Evolutionary conservation across 768 basidiomycete genomes (phyloP).

Genomic region (Boletus reticuloceps): DNA sequence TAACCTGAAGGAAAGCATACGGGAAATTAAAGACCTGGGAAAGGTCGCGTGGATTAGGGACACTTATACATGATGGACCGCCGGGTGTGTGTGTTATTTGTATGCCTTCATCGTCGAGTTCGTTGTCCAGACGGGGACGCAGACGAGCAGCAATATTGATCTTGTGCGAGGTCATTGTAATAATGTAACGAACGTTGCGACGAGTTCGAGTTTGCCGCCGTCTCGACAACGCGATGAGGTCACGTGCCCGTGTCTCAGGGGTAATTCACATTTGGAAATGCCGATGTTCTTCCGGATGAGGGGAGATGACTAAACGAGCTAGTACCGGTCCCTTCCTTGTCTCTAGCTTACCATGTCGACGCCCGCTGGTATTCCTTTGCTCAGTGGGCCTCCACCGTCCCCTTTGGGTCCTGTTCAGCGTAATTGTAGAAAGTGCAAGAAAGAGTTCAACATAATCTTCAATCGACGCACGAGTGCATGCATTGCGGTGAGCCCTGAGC

Average conservation of each 20-base stretch:
- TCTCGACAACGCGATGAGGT: conserved; percentile 24
- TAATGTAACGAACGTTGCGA: no score
- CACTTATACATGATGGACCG: conserved; percentile 51
- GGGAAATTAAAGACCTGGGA: conserved; percentile 77
- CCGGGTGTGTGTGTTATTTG: conserved; percentile 46
- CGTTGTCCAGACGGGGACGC: conserved; percentile 59
- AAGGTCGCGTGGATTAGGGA: conserved; percentile 68
- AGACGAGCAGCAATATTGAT: conserved; percentile 74
- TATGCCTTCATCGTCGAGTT: conserved; percentile 61
- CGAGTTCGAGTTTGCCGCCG: conserved; percentile 22
- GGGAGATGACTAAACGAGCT: conserved; percentile 2
- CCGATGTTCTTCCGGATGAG: conserved; percentile 11
- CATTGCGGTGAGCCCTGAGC: conserved; percentile 60
- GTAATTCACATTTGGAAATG: neutral
- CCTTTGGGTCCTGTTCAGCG: conserved; percentile 25
- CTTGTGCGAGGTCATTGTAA: conserved; percentile 43
- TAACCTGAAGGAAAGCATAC: conserved; percentile 30
- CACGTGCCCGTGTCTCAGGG: conserved; percentile 21
- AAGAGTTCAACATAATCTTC: conserved; percentile 69
- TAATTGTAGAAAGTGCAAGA: conserved; percentile 68
- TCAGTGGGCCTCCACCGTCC: conserved; percentile 62
- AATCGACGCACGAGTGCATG: conserved; percentile 61
- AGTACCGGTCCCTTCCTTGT: neutral
- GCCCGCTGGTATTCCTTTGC: conserved; percentile 57
- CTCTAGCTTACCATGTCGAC: conserved; percentile 16